A percentile compares a stretch with the other conserved stretches of the same genome.
Conservation (phyloP, 305 asterid genomes). For the Fraxinus platypoda region DNA sequence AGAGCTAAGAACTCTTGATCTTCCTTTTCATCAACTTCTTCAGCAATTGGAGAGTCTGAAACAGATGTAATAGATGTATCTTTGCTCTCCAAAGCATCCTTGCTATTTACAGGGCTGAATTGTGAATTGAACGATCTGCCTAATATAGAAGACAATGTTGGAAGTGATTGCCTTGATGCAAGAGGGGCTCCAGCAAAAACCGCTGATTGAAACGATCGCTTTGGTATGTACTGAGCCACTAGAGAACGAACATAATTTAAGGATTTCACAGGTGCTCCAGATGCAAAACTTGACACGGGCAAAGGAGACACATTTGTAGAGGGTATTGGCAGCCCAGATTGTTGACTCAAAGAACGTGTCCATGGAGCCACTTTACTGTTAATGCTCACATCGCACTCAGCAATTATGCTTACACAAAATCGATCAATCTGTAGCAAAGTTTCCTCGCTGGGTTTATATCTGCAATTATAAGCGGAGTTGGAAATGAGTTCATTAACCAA, state of each 20-base stretch:
- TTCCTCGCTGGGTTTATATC: conserved; percentile 95
- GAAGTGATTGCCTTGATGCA: conserved; percentile 88
- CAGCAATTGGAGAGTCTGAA: conserved; percentile 69
- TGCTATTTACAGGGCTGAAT: conserved; percentile 68
- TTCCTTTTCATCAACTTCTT: conserved; percentile 75
- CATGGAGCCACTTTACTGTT: conserved; percentile 69
- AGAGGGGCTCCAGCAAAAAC: conserved; percentile 90
- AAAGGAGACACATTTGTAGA: conserved; percentile 62
- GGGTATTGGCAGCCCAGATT: conserved; percentile 43
- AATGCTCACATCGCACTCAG: conserved; percentile 78
- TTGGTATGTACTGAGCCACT: conserved; percentile 87
- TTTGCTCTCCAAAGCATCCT: conserved; percentile 80
- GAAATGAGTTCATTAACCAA: conserved; percentile 19
- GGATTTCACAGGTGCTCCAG: conserved; percentile 90
- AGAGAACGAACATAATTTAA: conserved; percentile 89
- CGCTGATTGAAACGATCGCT: conserved; percentile 93
- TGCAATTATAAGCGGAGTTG: conserved; percentile 38
- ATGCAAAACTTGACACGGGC: conserved; percentile 87
- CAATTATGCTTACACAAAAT: conserved; percentile 79
- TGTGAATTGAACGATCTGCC: conserved; percentile 94
- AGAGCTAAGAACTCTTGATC: conserved; percentile 71
- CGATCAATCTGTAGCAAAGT: conserved; percentile 89
- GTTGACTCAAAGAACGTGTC: conserved; percentile 70
- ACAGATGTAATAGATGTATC: conserved; percentile 71
- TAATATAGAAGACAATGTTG: conserved; percentile 81